These are phyloP conservation scores for Scleroderma citrinum DNA, from an alignment of 768 basidiomycete species.

Conservation along the genomic window DNA sequence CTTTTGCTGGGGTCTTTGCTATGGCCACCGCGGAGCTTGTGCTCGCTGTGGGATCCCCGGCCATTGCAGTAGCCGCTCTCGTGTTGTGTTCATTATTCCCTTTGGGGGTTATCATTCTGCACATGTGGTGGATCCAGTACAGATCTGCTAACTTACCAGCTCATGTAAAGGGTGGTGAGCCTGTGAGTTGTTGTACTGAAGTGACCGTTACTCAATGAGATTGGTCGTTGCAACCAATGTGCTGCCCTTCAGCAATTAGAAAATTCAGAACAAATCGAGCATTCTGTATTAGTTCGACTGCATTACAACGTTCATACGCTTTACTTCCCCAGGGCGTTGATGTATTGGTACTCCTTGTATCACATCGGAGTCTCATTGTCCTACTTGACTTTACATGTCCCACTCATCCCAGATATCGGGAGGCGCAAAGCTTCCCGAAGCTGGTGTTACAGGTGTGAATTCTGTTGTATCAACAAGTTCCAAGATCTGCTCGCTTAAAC, in stretches of 20 bases:
- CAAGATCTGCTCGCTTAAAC: conserved; percentile 55
- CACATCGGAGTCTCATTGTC: no score
- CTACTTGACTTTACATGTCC: conserved; percentile 46
- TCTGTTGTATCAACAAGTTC: conserved; percentile 69
- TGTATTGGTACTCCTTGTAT: no score
- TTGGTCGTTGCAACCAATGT: no score
- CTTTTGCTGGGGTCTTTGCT: conserved; percentile 20
- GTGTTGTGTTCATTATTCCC: conserved; percentile 18
- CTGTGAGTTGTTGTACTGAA: neutral
- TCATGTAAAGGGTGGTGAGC: neutral
- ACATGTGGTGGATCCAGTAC: neutral
- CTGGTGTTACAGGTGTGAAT: conserved; percentile 34
- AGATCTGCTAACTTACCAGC: neutral
- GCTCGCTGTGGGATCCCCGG: conserved; percentile 17
- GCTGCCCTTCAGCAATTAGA: no score
- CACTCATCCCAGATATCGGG: conserved; percentile 61
- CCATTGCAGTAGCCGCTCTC: conserved; percentile 11
- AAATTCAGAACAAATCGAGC: no score
- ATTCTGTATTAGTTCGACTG: no score
- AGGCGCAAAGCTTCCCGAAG: conserved; percentile 10
- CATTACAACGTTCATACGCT: no score
- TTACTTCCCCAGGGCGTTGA: no score
- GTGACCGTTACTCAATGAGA: no score
- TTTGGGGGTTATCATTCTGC: conserved; percentile 8
- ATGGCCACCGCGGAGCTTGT: conserved; percentile 16